Evolutionary conservation across 176 grass and related monocot genomes (phyloP).

Genomic region (Oryza rufipogon): DNA sequence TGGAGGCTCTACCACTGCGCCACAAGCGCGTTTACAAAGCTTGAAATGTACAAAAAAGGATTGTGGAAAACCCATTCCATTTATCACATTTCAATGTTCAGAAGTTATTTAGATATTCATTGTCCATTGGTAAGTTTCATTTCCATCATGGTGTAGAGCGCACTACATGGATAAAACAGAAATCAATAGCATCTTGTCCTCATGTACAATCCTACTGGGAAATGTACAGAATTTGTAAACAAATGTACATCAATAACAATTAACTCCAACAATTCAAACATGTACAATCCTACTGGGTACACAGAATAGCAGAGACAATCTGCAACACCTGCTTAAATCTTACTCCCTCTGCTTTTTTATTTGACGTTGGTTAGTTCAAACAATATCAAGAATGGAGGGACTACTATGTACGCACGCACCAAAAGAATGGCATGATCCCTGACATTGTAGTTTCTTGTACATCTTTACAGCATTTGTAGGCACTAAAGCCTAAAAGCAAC

Average conservation of each 20-base stretch:
- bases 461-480: slow-evolving; percentile 6
- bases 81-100: background rate
- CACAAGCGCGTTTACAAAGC: no score
- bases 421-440: background rate
- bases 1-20: no score
- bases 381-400: no score
- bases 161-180: background rate
- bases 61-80: background rate
- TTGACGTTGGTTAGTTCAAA: no score
- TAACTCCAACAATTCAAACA: slow-evolving; percentile 11
- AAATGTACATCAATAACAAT: slow-evolving; percentile 1
- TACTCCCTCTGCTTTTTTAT: background rate
- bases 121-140: slow-evolving; percentile 9
- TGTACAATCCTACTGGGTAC: background rate
- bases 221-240: background rate
- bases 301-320: background rate
- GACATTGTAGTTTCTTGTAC: slow-evolving; percentile 8
- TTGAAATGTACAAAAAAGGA: background rate
- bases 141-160: background rate
- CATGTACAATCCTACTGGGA: background rate
- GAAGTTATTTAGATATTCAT: background rate
- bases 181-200: background rate
- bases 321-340: background rate
- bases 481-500: background rate
- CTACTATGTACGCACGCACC: background rate